A percentile compares a stretch with the other conserved stretches of the same genome.
Evolutionary conservation across 176 grass and related monocot genomes (phyloP).

Genomic region (Microstegium vimineum): DNA sequence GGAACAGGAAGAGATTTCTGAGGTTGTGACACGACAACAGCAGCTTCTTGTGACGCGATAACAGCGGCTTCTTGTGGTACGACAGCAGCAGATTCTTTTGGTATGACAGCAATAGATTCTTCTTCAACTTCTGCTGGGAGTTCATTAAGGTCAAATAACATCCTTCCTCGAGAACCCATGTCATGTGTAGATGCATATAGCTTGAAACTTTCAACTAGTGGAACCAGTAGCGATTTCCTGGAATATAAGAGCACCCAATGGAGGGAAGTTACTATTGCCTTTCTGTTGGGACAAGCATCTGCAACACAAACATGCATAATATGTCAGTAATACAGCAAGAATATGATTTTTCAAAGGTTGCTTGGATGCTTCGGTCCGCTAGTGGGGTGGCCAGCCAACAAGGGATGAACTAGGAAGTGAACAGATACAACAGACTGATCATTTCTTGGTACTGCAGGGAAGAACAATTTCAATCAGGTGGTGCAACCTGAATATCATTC

Average conservation of each 20-base stretch:
- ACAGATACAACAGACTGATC: constrained; percentile 35
- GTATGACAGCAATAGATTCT: neutral
- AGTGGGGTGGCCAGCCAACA: constrained; percentile 12
- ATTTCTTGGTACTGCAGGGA: constrained; percentile 22
- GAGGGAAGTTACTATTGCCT: constrained; percentile 18
- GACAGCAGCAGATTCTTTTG: neutral
- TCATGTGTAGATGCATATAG: constrained; percentile 99
- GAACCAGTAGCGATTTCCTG: constrained; percentile 9
- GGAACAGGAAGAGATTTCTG: constrained; percentile 67
- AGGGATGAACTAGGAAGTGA: constrained; percentile 49
- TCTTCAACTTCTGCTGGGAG: constrained; percentile 76
- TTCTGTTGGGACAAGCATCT: constrained; percentile 37
- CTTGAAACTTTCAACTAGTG: constrained; percentile 32
- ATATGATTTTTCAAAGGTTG: constrained; percentile 25
- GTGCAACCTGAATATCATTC: constrained; percentile 42
- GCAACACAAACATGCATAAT: constrained; percentile 27
- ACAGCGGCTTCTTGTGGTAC: constrained; percentile 20
- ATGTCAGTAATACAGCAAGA: constrained; percentile 29
- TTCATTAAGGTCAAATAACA: constrained; percentile 98
- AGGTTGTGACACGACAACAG: constrained; percentile 52
- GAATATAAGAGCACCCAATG: neutral
- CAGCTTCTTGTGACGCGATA: constrained; percentile 22
- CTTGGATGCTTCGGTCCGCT: constrained; percentile 39
- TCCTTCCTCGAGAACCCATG: constrained; percentile 90
- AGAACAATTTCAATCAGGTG: constrained; percentile 44